Percentiles rank a stretch among this genome's conserved stretches.
These are phyloP conservation scores for Osmanthus fragrans DNA, from an alignment of 257 asterid genomes.

Conservation along the genomic window DNA sequence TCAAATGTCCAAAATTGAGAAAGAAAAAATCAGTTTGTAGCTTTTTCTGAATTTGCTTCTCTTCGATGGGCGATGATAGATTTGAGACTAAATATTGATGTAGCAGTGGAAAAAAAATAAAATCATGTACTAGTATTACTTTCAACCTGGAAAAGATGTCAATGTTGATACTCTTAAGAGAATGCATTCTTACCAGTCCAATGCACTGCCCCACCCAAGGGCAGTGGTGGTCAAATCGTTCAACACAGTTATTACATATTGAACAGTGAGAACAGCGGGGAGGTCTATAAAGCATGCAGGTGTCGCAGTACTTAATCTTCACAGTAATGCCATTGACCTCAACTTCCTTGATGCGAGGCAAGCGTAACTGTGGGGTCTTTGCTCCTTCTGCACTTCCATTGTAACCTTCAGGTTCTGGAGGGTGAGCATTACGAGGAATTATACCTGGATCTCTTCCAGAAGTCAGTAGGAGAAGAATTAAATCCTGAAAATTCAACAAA, in stretches of 20 bases:
- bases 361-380: constrained; percentile 86
- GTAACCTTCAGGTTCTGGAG: constrained; percentile 95
- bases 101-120: background rate
- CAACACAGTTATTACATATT: constrained; percentile 95
- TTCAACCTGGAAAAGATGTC: no score
- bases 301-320: constrained; percentile 90
- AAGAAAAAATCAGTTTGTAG: background rate
- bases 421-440: constrained; percentile 89
- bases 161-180: background rate
- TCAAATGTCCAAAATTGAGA: background rate
- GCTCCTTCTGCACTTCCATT: constrained; percentile 75
- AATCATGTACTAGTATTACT: background rate
- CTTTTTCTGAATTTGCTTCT: background rate
- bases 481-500: constrained; percentile 54
- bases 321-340: constrained; percentile 83
- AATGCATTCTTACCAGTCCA: constrained; percentile 66
- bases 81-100: background rate
- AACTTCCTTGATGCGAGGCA: constrained; percentile 92
- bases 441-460: constrained; percentile 99
- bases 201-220: constrained; percentile 99
- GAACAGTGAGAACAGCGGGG: constrained; percentile 99
- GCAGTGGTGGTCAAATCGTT: constrained; percentile 94
- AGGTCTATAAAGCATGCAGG: constrained; percentile 98
- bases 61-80: background rate
- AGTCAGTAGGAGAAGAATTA: constrained; percentile 84